Base-by-base conservation (phyloP, 2,329 filamentous ascomycete genomes). In the Chrysoporthe cubensis region DNA sequence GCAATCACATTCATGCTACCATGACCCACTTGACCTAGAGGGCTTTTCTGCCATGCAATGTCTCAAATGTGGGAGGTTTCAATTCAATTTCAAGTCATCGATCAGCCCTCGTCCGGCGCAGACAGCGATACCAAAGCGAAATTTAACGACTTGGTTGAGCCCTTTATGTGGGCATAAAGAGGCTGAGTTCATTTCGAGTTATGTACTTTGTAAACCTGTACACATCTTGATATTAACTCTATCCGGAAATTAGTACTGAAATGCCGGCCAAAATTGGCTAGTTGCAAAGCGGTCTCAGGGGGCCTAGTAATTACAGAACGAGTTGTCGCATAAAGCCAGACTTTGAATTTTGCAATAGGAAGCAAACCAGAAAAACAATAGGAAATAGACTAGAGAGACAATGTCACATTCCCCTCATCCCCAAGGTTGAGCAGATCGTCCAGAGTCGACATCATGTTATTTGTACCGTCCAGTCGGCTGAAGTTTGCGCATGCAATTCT, bases 401-500 rank as follows among this genome's bases (percentile, higher is more conserved):
- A 11, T 34, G 50, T 34, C 26, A 34, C 26, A 34, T 16, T 54
- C 11, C 21, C 50, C 7, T 34, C 50, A 16, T 62, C 61, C 32
- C 32, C 61, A 16, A 43, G 4, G 8, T 56, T n/a, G 40, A 64
- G 62, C 1, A 64, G 14, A 34, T 64, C 62, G 9, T 64, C 50
- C 37, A 64, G 6, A 34, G 6, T 57, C 18, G 37, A 43, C 62
- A 64, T 64, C 52, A 57, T 56, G 8, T 56, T 64, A 5, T 43
- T n/a, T 13, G 26, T 34, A 21, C 4, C 14, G 13, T 57, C 40
- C 40, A 68, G 52, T 26, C 21, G 69, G n/a, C 73, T 76, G 74
- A 91, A 90, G 81, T 89, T 89, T 77, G 87, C 88, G 74, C 89
- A 91, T 7, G 84, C 84, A 71, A 91, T 85, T 69, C 89, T 84